phyloP scores from a whole-genome alignment of 441 rosid genomes.

The Cnidoscolus chayamansa region DNA sequence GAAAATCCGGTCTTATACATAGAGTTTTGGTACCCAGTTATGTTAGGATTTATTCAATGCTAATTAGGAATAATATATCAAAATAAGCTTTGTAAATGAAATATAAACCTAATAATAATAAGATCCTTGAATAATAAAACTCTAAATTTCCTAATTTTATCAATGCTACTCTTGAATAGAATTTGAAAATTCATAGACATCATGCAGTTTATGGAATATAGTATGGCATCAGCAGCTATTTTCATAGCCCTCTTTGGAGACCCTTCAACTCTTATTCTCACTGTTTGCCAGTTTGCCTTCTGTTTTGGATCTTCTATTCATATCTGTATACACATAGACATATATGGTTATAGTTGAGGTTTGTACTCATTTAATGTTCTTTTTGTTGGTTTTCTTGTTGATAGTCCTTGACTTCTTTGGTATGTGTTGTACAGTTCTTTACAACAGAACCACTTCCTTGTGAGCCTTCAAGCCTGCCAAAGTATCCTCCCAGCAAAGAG shows the following conservation, averaged over 20 bases:
- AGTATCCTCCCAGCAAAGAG: conserved; percentile 96
- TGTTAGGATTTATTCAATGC: too few species aligned
- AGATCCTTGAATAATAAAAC: too few species aligned
- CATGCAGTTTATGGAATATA: neutral
- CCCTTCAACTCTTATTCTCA: neutral
- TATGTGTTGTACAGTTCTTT: conserved; percentile 58
- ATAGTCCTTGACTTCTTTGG: conserved; percentile 19
- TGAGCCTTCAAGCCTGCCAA: conserved; percentile 87
- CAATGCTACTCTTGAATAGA: too few species aligned
- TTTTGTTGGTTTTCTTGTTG: neutral
- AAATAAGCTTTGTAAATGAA: too few species aligned
- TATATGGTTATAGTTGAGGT: neutral
- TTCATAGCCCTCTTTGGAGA: neutral
- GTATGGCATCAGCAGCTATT: neutral
- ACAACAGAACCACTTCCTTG: conserved; percentile 74
- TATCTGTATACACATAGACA: neutral
- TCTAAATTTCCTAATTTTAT: too few species aligned
- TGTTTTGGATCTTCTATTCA: neutral
- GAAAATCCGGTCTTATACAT: too few species aligned
- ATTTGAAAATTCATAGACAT: too few species aligned
- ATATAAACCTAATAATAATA: too few species aligned
- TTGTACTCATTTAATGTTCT: too few species aligned
- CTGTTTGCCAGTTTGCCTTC: neutral
- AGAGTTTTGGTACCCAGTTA: too few species aligned
- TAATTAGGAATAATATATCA: too few species aligned